Evolutionary conservation across 1,139 yeast genomes (phyloP), one percentile per base, ranked within the genome.

Genomic region (Scheffersomyces lignicola): DNA sequence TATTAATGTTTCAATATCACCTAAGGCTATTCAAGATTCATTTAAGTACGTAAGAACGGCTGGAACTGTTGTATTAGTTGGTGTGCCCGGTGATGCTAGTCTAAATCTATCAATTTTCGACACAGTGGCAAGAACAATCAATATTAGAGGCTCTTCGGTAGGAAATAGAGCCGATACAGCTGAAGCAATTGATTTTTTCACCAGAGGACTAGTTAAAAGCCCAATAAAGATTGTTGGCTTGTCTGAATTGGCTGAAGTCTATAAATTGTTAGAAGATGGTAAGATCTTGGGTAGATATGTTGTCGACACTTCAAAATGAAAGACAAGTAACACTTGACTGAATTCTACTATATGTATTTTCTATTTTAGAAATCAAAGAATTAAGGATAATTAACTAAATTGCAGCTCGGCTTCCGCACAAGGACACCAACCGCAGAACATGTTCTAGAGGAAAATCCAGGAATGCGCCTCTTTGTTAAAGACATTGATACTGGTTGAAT

Each of bases 51-150:
- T 82, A 39, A 77, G 92, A 63, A 65, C 87, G 21, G 69, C 77
- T 39, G 95, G 95, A 59, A 79, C 84, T 44, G 83, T 83, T 54
- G 92, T 85, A 35, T 68, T 83, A 51, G 92, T 84, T 48, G 94
- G 94, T 49, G 69, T 84, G 53, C 94, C 94, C 46, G 84, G 85
- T 30, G 76, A 76, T 49, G 86, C 90, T 36, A 71, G 74, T 53
- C 76, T 75, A 47, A 65, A 66, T 43, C 73, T 84, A 18, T 74
- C 76, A 35, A 83, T 83, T 39, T 80, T 83, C 65, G 66, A 62
- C 45, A 75, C 83, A 37, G 90, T 83, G 44, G 73, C 80, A 49
- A 80, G 73, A 60, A 75, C 85, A 33, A 67, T 82, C 53, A 68
- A 65, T 56, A 78, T 83, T 54, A 75, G 69, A 56, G 92, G 90